Percentiles rank a stretch among this genome's conserved stretches.
Conservation (phyloP, 2,329 filamentous ascomycete genomes). For the Davidsoniella neocaledoniae region DNA sequence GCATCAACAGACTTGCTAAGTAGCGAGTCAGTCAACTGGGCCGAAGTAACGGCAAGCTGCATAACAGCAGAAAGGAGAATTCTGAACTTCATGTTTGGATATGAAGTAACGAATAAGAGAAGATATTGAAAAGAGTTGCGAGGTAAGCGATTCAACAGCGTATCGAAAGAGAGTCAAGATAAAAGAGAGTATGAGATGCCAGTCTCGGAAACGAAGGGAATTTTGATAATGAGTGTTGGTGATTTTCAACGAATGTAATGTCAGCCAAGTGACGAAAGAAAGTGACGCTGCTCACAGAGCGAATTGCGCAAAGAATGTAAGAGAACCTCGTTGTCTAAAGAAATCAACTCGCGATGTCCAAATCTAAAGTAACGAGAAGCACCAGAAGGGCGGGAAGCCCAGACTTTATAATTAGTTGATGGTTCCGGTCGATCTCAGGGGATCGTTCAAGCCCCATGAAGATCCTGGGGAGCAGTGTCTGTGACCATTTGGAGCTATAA, state of each 20-base stretch:
- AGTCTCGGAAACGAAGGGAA: neutral
- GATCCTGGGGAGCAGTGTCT: no score
- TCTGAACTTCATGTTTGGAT: neutral
- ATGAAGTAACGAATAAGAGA: neutral
- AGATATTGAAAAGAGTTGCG: neutral
- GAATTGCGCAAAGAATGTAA: neutral
- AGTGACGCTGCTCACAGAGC: constrained; percentile 6
- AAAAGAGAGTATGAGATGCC: constrained; percentile 6
- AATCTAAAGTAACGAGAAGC: no score
- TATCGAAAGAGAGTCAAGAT: neutral
- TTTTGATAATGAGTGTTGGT: neutral
- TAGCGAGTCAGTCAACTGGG: constrained; percentile 13
- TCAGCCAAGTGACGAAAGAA: constrained; percentile 4
- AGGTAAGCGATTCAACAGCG: neutral
- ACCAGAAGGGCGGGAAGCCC: no score
- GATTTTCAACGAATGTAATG: constrained; percentile 4
- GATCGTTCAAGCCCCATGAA: no score
- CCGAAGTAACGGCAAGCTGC: constrained; percentile 1
- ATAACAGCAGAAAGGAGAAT: neutral
- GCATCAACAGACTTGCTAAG: constrained; percentile 23
- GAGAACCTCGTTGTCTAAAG: no score
- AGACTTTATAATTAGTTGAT: no score
- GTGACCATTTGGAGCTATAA: no score
- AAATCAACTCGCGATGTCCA: no score
- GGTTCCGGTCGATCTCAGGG: no score